Percentiles rank a stretch among this genome's conserved stretches.
These are phyloP conservation scores for Platismatia glauca DNA, from an alignment of 495 filamentous ascomycete species.

Conservation along the genomic window DNA sequence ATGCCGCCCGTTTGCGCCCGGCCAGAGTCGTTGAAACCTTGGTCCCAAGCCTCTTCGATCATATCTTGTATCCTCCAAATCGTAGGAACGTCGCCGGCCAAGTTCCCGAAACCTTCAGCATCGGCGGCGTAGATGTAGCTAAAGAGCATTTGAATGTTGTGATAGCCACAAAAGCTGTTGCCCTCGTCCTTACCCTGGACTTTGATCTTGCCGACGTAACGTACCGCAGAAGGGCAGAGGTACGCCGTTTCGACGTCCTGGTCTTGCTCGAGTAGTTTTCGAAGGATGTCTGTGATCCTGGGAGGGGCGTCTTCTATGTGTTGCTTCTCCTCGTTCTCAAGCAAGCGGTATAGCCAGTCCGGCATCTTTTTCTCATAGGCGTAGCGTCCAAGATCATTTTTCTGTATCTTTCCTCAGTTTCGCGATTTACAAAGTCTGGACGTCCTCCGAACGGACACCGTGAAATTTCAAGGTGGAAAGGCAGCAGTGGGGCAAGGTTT, in stretches of 20 bases:
- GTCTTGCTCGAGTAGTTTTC: neutral
- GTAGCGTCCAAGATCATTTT: slow-evolving; percentile 66
- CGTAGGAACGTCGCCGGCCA: slow-evolving; percentile 45
- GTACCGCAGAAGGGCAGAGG: neutral
- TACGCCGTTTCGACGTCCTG: neutral
- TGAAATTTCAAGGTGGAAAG: neutral
- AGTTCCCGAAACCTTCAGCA: neutral
- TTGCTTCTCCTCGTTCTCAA: slow-evolving; percentile 53
- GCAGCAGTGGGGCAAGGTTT: neutral
- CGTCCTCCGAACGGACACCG: neutral
- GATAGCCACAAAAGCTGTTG: neutral
- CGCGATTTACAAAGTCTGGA: neutral
- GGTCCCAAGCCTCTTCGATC: slow-evolving; percentile 84
- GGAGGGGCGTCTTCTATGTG: slow-evolving; percentile 15
- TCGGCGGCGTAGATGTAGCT: neutral
- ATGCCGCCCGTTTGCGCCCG: slow-evolving; percentile 80
- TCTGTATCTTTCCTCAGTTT: slow-evolving; percentile 24
- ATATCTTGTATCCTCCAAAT: slow-evolving; percentile 75
- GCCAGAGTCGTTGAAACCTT: slow-evolving; percentile 64
- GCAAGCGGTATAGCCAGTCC: slow-evolving; percentile 55
- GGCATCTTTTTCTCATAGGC: slow-evolving; percentile 85
- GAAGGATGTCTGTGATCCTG: neutral
- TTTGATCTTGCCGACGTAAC: neutral
- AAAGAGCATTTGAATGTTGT: neutral
- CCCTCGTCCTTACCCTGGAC: neutral